These are phyloP conservation scores for Rosa persica DNA, from an alignment of 306 rosid genomes.

Conservation along the genomic window DNA sequence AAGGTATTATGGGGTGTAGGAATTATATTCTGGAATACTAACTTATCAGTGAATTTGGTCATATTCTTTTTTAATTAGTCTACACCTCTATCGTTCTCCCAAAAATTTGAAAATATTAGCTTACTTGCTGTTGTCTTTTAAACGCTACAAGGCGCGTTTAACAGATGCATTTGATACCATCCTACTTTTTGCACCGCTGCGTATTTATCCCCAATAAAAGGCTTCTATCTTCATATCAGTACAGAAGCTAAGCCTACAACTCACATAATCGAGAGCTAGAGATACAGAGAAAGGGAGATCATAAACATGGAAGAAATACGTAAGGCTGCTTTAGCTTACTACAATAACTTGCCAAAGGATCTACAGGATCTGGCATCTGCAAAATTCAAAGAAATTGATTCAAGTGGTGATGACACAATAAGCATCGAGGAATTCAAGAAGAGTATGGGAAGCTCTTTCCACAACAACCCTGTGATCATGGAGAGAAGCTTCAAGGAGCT, in stretches of 20 bases:
- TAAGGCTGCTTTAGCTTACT: slow-evolving; percentile 15
- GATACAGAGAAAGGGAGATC: background rate
- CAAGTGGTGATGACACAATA: background rate
- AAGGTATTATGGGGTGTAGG: too few species aligned
- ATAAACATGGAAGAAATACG: slow-evolving; percentile 18
- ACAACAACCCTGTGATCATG: background rate
- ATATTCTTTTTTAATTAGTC: too few species aligned
- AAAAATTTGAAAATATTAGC: too few species aligned
- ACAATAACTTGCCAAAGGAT: background rate
- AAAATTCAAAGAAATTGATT: background rate
- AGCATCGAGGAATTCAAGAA: background rate
- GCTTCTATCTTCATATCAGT: too few species aligned
- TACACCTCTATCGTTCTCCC: too few species aligned
- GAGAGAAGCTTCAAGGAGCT: background rate
- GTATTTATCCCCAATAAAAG: too few species aligned
- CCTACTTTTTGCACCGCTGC: too few species aligned
- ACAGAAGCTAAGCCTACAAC: background rate
- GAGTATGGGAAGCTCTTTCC: background rate
- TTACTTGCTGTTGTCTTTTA: too few species aligned
- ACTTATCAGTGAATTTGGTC: too few species aligned
- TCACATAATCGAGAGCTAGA: background rate
- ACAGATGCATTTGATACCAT: too few species aligned
- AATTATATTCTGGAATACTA: too few species aligned
- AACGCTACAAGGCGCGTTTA: too few species aligned
- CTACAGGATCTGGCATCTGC: background rate